Conservation (phyloP, 495 filamentous ascomycete species). For the Tetracladium setigerum region DNA sequence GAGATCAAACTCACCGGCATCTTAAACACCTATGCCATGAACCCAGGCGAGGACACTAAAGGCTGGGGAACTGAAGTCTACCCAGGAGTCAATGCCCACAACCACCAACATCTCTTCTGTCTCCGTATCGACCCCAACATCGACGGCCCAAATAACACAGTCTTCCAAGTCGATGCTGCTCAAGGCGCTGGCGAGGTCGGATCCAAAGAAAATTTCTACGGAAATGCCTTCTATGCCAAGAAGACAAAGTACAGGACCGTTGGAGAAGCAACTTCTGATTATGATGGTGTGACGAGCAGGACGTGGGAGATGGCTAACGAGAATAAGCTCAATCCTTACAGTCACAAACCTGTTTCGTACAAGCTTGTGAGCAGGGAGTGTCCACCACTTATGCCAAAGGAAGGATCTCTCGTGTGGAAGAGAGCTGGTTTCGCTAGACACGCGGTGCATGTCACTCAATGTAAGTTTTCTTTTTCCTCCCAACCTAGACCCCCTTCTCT, state of each 20-base stretch:
- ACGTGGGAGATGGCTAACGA: constrained; percentile 92
- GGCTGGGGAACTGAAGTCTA: constrained; percentile 95
- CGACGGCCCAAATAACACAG: constrained; percentile 78
- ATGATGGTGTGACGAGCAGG: constrained; percentile 67
- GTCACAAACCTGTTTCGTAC: constrained; percentile 80
- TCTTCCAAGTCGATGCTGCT: constrained; percentile 74
- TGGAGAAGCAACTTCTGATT: constrained; percentile 68
- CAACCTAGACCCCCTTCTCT: neutral
- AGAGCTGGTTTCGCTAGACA: constrained; percentile 86
- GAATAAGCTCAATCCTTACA: constrained; percentile 76
- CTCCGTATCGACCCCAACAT: constrained; percentile 77
- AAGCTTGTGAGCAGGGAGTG: constrained; percentile 88
- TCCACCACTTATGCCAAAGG: constrained; percentile 71
- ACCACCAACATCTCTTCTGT: constrained; percentile 91
- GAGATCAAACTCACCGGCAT: constrained; percentile 96
- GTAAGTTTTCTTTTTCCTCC: constrained; percentile 40
- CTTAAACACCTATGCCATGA: constrained; percentile 85
- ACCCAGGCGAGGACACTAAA: constrained; percentile 72
- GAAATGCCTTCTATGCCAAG: constrained; percentile 91
- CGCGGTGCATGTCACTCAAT: constrained; percentile 87
- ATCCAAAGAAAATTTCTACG: constrained; percentile 77
- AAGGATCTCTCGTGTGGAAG: constrained; percentile 85
- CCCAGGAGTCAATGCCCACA: constrained; percentile 70
- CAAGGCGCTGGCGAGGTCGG: constrained; percentile 62
- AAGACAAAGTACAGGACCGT: constrained; percentile 75